Conservation (phyloP, 208 protist species). For the Acanthamoeba royreba region DNA sequence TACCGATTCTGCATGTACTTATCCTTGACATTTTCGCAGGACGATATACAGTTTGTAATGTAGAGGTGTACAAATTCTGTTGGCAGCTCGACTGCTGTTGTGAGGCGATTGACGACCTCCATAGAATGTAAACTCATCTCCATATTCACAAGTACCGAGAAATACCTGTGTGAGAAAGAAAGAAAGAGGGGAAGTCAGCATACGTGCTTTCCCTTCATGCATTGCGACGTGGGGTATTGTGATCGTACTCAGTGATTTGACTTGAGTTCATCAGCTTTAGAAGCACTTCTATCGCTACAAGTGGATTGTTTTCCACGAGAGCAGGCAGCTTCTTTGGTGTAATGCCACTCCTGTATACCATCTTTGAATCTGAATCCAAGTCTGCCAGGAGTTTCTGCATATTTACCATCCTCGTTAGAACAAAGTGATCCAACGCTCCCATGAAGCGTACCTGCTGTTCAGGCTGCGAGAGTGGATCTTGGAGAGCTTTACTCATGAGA, state of each 20-base stretch:
- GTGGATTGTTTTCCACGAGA: conserved; percentile 84
- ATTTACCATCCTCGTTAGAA: no score
- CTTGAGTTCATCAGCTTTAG: conserved; percentile 78
- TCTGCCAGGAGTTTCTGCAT: conserved; percentile 48
- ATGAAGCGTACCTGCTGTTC: conserved; percentile 30
- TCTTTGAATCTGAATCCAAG: conserved; percentile 72
- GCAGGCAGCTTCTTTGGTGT: conserved; percentile 73
- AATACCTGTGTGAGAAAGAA: conserved; percentile 57
- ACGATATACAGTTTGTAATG: conserved; percentile 85
- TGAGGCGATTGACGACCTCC: conserved; percentile 85
- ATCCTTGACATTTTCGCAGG: conserved; percentile 79
- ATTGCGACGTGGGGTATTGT: not conserved
- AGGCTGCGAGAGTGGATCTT: conserved; percentile 4
- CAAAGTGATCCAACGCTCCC: no score
- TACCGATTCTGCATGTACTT: conserved; percentile 79
- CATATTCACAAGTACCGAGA: conserved; percentile 82
- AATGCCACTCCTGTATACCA: conserved; percentile 76
- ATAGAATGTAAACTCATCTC: conserved; percentile 84
- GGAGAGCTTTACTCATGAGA: conserved; percentile 18
- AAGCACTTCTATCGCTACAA: conserved; percentile 81
- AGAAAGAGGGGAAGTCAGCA: not conserved
- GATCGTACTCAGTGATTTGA: conserved; percentile 78
- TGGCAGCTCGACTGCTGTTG: conserved; percentile 78
- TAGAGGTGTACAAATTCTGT: conserved; percentile 86
- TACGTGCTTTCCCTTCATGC: not conserved